phyloP scores from a whole-genome alignment of 179 eudicot genomes.

The Beta corolliflora region DNA sequence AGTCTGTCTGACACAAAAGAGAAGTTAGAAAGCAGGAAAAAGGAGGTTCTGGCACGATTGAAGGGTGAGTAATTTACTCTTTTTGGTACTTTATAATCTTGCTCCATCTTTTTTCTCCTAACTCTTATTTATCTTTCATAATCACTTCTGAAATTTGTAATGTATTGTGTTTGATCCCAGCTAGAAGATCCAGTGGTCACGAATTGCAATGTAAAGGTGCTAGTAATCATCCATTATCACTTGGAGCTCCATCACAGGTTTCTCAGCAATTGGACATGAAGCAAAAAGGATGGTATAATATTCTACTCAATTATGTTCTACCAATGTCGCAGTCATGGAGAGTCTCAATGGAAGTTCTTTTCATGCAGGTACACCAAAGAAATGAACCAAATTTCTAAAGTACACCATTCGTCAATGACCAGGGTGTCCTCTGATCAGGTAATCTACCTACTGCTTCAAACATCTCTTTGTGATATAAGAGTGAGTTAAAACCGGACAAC shows the following conservation, averaged over 20 bases:
- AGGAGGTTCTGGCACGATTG: slow-evolving; percentile 74
- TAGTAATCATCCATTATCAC: slow-evolving; percentile 28
- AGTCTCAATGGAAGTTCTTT: neutral
- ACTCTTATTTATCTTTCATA: neutral
- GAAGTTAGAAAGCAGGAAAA: slow-evolving; percentile 75
- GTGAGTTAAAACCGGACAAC: neutral
- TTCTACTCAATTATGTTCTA: neutral
- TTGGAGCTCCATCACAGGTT: slow-evolving; percentile 28
- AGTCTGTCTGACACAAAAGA: slow-evolving; percentile 76
- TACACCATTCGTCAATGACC: slow-evolving; percentile 34
- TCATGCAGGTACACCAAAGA: slow-evolving; percentile 24
- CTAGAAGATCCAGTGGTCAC: slow-evolving; percentile 51
- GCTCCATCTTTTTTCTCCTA: neutral
- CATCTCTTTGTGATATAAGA: neutral
- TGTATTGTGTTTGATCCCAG: slow-evolving; percentile 31
- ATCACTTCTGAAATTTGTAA: neutral
- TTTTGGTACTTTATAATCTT: neutral
- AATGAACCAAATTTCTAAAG: slow-evolving; percentile 19
- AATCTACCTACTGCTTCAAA: neutral
- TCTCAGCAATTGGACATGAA: slow-evolving; percentile 24
- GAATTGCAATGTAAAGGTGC: slow-evolving; percentile 24
- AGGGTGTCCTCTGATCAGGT: slow-evolving; percentile 72
- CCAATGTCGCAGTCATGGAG: neutral
- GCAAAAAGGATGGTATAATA: slow-evolving; percentile 38
- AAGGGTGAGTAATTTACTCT: slow-evolving; percentile 45